Conservation (phyloP, 2,329 filamentous ascomycete genomes). For the Beauveria scarabaeidicola region DNA sequence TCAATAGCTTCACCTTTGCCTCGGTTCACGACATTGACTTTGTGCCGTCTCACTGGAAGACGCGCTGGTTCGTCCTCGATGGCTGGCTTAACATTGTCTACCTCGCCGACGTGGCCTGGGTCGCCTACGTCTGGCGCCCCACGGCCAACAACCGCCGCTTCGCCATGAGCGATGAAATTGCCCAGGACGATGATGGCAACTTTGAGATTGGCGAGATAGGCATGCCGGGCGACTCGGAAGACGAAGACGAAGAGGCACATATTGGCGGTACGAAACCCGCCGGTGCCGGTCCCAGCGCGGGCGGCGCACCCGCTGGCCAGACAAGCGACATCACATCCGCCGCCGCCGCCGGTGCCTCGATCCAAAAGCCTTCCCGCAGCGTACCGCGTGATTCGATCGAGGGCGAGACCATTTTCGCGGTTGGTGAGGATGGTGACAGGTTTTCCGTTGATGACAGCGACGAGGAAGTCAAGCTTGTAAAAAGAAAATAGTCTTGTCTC, state of each 20-base stretch:
- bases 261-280: slow-evolving; percentile 29
- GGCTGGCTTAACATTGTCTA: slow-evolving; percentile 97
- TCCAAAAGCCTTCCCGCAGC: slow-evolving; percentile 16
- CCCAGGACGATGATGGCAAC: slow-evolving; percentile 89
- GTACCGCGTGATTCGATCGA: slow-evolving; percentile 55
- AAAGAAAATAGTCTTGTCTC: slow-evolving; percentile 30
- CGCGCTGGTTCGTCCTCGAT: slow-evolving; percentile 92
- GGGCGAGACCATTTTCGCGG: slow-evolving; percentile 91
- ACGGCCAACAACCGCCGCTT: slow-evolving; percentile 95
- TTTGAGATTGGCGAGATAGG: slow-evolving; percentile 94
- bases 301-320: neutral
- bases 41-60: slow-evolving; percentile 95
- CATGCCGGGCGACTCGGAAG: slow-evolving; percentile 56
- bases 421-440: slow-evolving; percentile 75
- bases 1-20: slow-evolving; percentile 93
- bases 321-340: slow-evolving; percentile 1
- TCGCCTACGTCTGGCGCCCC: slow-evolving; percentile 93
- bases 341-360: neutral
- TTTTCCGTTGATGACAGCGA: slow-evolving; percentile 65
- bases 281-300: neutral
- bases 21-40: slow-evolving; percentile 79
- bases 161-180: slow-evolving; percentile 98
- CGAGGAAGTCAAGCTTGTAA: slow-evolving; percentile 48
- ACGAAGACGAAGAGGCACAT: slow-evolving; percentile 44
- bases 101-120: slow-evolving; percentile 82